Conservation (phyloP, 2,329 filamentous ascomycete genomes). For the Cadophora sp. region DNA sequence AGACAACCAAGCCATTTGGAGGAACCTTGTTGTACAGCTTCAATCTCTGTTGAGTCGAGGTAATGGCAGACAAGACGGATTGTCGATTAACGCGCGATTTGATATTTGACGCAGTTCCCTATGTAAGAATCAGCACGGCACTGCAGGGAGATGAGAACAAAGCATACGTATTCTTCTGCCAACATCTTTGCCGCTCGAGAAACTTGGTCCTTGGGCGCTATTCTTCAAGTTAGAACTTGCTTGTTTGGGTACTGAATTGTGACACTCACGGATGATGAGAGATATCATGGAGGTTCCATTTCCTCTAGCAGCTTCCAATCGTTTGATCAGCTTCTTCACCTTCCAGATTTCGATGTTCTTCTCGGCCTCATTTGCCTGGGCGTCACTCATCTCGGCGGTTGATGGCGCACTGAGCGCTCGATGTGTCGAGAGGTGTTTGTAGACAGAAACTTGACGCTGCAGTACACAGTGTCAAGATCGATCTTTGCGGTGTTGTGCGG, state of each 20-base stretch:
- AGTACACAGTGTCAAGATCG: constrained; percentile 33
- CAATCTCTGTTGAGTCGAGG: constrained; percentile 97
- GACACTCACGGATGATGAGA: constrained; percentile 86
- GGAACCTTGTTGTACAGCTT: constrained; percentile 99
- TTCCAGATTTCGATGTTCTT: constrained; percentile 97
- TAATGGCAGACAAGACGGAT: constrained; percentile 97
- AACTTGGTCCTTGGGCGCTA: constrained; percentile 97
- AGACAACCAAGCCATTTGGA: constrained; percentile 95
- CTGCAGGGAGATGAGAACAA: constrained; percentile 18
- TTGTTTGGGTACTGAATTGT: neutral
- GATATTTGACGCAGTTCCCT: constrained; percentile 99
- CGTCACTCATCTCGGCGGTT: constrained; percentile 78
- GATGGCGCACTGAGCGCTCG: constrained; percentile 35
- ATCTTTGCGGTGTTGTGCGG: constrained; percentile 26
- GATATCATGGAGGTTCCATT: constrained; percentile 99
- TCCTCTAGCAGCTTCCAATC: constrained; percentile 93
- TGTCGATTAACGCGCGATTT: constrained; percentile 99
- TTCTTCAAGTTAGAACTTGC: constrained; percentile 20
- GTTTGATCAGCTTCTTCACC: constrained; percentile 99
- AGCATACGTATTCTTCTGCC: constrained; percentile 97
- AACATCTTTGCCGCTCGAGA: constrained; percentile 98
- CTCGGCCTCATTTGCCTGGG: constrained; percentile 90
- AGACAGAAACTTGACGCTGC: constrained; percentile 37
- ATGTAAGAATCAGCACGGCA: constrained; percentile 31
- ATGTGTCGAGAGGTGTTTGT: constrained; percentile 29